phyloP scores from a whole-genome alignment of 345 rosid genomes.

The Camelina sativa region DNA sequence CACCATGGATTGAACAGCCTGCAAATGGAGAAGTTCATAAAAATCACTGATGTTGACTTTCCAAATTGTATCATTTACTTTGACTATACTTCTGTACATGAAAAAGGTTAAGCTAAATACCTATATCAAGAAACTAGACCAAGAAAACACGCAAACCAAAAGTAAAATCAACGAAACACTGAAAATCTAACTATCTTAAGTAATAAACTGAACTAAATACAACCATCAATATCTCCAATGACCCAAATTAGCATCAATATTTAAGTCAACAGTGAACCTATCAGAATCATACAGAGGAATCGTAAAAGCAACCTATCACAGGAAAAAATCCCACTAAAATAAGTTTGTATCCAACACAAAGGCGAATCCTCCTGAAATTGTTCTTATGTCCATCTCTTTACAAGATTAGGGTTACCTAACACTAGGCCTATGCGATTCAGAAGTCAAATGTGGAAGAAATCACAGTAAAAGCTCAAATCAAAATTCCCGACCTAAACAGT shows the following conservation, averaged over 20 bases:
- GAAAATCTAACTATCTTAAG: not conserved
- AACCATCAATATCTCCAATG: slow-evolving; percentile 25
- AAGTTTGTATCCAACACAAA: slow-evolving; percentile 7
- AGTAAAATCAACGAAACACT: slow-evolving; percentile 15
- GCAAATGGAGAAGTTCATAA: slow-evolving; percentile 15
- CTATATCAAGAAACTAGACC: not conserved
- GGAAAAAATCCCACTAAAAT: slow-evolving; percentile 1
- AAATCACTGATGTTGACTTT: not conserved
- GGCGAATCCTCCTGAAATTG: slow-evolving; percentile 14
- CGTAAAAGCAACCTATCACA: slow-evolving; percentile 30
- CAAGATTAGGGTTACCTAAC: slow-evolving; percentile 16
- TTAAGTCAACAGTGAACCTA: slow-evolving; percentile 5
- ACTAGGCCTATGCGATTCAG: slow-evolving; percentile 34
- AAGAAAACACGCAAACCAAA: slow-evolving; percentile 22
- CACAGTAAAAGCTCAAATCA: not conserved
- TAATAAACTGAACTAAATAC: slow-evolving; percentile 18
- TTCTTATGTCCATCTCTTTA: not conserved
- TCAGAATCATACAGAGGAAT: slow-evolving; percentile 22
- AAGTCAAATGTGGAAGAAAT: slow-evolving; percentile 3
- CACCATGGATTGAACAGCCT: slow-evolving; percentile 98
- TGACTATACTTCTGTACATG: not conserved
- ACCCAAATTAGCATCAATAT: slow-evolving; percentile 10
- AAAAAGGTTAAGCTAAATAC: not conserved
- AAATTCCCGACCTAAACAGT: not conserved
- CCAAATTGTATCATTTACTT: not conserved